Evolutionary conservation across 331 rosid species (phyloP).

Genomic region (Dryas integrifolia): DNA sequence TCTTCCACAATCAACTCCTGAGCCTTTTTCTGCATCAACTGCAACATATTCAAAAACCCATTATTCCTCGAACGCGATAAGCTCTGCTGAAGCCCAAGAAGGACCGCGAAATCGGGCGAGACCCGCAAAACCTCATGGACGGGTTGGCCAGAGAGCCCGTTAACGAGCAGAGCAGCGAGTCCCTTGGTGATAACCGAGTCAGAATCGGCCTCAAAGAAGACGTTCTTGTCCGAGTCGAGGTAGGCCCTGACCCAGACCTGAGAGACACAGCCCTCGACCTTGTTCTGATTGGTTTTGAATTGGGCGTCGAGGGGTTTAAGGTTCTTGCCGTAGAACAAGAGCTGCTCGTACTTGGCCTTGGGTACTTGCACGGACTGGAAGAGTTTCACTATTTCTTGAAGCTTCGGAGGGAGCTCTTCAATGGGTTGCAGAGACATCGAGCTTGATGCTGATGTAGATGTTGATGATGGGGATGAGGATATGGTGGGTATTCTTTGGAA

Average conservation of each 20-base stretch:
- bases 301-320: conserved; percentile 65
- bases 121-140: conserved; percentile 58
- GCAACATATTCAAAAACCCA: conserved; percentile 90
- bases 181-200: conserved; percentile 80
- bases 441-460: conserved; percentile 23
- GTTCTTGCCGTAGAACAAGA: conserved; percentile 71
- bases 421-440: conserved; percentile 52
- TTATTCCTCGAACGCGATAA: conserved; percentile 79
- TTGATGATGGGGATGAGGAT: conserved; percentile 10
- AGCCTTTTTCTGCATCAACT: conserved; percentile 86
- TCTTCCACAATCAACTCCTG: conserved; percentile 48
- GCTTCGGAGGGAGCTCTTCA: conserved; percentile 86
- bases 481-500: conserved; percentile 32
- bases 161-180: conserved; percentile 72
- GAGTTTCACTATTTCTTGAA: conserved; percentile 77
- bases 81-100: conserved; percentile 89
- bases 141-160: conserved; percentile 68
- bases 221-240: conserved; percentile 52
- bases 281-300: conserved; percentile 60
- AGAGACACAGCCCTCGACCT: conserved; percentile 86
- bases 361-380: conserved; percentile 77
- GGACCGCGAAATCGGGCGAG: conserved; percentile 70
- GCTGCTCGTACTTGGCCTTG: conserved; percentile 76
- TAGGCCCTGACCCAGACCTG: conserved; percentile 94
- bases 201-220: conserved; percentile 77